Percentiles rank a stretch among this genome's conserved stretches.
Evolutionary conservation across 352 stramenopile genomes (phyloP).

Genomic region (Saprolegnia diclina): DNA sequence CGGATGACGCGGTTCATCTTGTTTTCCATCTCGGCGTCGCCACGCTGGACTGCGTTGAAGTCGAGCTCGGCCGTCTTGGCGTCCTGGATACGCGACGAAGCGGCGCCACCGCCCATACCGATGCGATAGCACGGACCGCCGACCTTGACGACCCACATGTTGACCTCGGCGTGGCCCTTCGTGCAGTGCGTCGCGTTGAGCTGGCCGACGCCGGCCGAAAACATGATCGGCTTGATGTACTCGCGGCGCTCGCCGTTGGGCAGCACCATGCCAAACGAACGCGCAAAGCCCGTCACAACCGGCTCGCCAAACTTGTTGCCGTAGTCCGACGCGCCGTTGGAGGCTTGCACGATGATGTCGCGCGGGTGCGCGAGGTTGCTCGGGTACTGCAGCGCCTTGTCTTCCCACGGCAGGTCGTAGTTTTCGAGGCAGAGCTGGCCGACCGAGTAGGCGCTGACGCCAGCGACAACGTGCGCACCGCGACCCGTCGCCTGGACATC

Average conservation of each 20-base stretch:
- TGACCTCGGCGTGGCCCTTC: slow-evolving; percentile 92
- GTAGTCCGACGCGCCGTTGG: slow-evolving; percentile 98
- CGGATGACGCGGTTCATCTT: slow-evolving; percentile 99
- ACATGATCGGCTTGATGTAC: slow-evolving; percentile 99
- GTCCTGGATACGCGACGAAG: slow-evolving; percentile 94
- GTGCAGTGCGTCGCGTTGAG: slow-evolving; percentile 90
- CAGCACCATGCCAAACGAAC: slow-evolving; percentile 96
- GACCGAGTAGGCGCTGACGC: slow-evolving; percentile 80
- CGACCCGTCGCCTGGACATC: slow-evolving; percentile 98
- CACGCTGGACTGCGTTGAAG: slow-evolving; percentile 99
- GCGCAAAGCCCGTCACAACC: slow-evolving; percentile 97
- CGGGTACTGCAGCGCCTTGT: slow-evolving; percentile 88
- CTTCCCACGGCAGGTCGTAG: slow-evolving; percentile 96
- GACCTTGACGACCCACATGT: slow-evolving; percentile 98
- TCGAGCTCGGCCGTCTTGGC: slow-evolving; percentile 92
- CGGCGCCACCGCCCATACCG: slow-evolving; percentile 96
- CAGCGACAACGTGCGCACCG: slow-evolving; percentile 93
- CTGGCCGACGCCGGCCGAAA: slow-evolving; percentile 96
- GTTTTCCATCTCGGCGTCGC: slow-evolving; percentile 99
- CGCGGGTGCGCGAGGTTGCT: slow-evolving; percentile 85
- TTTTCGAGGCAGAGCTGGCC: slow-evolving; percentile 96
- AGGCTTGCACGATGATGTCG: slow-evolving; percentile 96
- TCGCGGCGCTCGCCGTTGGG: slow-evolving; percentile 94
- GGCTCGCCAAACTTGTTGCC: slow-evolving; percentile 99
- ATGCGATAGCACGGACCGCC: slow-evolving; percentile 98